These are phyloP conservation scores for Penicillium robsamsonii DNA, from an alignment of 495 filamentous ascomycete genomes.

Conservation along the genomic window DNA sequence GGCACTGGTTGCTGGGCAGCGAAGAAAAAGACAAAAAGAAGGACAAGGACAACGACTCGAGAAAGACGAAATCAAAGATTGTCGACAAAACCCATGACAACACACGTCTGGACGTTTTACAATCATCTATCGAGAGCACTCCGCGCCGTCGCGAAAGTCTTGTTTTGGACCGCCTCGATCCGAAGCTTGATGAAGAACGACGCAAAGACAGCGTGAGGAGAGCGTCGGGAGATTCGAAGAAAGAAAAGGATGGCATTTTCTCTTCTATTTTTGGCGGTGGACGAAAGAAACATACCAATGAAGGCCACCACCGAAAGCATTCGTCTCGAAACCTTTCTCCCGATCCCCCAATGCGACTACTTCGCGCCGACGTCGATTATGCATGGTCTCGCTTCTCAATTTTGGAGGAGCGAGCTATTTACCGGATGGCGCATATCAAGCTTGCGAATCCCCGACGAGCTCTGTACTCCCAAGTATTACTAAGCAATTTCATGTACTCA, in stretches of 20 bases:
- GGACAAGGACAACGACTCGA: constrained; percentile 59
- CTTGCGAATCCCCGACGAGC: constrained; percentile 93
- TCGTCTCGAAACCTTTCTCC: constrained; percentile 76
- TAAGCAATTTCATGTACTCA: constrained; percentile 99
- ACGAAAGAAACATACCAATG: constrained; percentile 67
- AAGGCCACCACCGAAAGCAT: constrained; percentile 68
- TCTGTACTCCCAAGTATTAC: constrained; percentile 89
- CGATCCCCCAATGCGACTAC: constrained; percentile 66
- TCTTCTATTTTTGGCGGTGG: constrained; percentile 86
- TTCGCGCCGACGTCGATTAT: constrained; percentile 86
- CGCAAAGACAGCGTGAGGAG: constrained; percentile 78
- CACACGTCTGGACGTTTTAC: constrained; percentile 75
- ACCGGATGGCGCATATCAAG: constrained; percentile 98
- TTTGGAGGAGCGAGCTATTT: constrained; percentile 94
- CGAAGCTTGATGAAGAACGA: constrained; percentile 74
- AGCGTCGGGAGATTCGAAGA: constrained; percentile 71
- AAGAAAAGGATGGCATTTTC: constrained; percentile 85
- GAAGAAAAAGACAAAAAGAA: constrained; percentile 71
- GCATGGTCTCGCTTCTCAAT: constrained; percentile 96
- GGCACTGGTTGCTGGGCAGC: constrained; percentile 72
- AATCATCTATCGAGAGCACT: constrained; percentile 70
- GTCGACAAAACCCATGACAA: constrained; percentile 62
- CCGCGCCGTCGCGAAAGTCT: constrained; percentile 77
- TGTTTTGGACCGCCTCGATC: constrained; percentile 74
- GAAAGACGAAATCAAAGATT: constrained; percentile 58